Evolutionary conservation across 148 eudicot species (phyloP).

Genomic region (Rhododendron griersonianum): DNA sequence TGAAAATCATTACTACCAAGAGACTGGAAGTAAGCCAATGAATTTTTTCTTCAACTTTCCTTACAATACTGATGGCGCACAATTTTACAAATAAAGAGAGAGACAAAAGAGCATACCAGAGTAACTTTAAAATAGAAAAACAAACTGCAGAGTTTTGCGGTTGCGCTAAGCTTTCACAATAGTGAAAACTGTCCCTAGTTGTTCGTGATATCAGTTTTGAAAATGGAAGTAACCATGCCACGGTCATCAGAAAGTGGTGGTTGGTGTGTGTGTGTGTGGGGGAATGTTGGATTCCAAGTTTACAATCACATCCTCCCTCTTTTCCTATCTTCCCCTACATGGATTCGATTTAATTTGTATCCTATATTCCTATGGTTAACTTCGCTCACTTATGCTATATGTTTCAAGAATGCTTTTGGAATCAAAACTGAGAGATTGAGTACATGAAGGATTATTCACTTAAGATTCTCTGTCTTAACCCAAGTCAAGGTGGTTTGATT

Average conservation of each 20-base stretch:
- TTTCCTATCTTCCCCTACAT: background rate
- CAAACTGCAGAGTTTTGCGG: background rate
- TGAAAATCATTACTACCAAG: background rate
- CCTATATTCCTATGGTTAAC: background rate
- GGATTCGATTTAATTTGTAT: background rate
- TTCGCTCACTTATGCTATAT: background rate
- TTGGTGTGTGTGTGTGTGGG: no score
- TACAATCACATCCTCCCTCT: background rate
- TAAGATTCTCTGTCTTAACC: background rate
- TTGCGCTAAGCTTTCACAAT: no score
- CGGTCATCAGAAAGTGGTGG: background rate
- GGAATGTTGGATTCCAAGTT: background rate
- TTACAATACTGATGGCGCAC: background rate
- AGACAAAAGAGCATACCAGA: background rate
- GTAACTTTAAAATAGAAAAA: background rate
- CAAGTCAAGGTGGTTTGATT: background rate
- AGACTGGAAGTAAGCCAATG: background rate
- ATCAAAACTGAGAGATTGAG: background rate
- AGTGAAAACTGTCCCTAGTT: no score
- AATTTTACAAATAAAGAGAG: background rate
- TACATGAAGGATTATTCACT: background rate
- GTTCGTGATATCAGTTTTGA: no score
- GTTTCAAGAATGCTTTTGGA: background rate
- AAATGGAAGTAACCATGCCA: no score
- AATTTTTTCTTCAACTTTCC: background rate